phyloP scores from a whole-genome alignment of 179 eudicot species.

The Amaranthus tricolor region DNA sequence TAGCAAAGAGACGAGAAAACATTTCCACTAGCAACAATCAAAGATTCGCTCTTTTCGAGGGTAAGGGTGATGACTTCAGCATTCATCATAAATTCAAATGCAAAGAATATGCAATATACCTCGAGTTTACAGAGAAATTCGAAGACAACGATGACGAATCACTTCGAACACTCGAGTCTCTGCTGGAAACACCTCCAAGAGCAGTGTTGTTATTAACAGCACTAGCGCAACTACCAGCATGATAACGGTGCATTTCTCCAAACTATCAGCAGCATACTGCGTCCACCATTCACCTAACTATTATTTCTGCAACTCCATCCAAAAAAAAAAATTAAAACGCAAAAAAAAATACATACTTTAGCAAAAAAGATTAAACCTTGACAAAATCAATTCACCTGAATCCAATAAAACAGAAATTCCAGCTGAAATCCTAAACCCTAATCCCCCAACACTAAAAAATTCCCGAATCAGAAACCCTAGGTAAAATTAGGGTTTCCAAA shows the following conservation, averaged over 20 bases:
- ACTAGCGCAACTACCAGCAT: constrained; percentile 81
- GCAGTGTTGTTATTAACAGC: constrained; percentile 74
- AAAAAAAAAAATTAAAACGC: not conserved
- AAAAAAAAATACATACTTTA: not conserved
- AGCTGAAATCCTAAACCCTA: constrained; percentile 26
- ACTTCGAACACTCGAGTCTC: constrained; percentile 50
- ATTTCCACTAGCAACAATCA: not conserved
- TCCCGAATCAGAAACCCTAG: constrained; percentile 20
- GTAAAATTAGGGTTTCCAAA: constrained; percentile 31
- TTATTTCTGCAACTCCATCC: constrained; percentile 1
- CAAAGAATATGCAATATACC: constrained; percentile 34
- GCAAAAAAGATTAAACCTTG: not conserved
- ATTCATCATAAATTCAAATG: not conserved
- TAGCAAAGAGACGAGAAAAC: not conserved
- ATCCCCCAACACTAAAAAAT: constrained; percentile 4
- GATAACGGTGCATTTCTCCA: constrained; percentile 98
- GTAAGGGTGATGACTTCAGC: not conserved
- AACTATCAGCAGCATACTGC: constrained; percentile 85
- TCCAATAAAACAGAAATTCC: constrained; percentile 14
- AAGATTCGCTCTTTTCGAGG: not conserved
- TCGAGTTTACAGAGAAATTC: constrained; percentile 65
- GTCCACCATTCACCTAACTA: constrained; percentile 51
- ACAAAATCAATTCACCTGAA: constrained; percentile 20
- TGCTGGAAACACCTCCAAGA: constrained; percentile 60
- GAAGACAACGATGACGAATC: constrained; percentile 59